Evolutionary conservation across 768 basidiomycete species (phyloP), one percentile per base, ranked within the genome.

Genomic region (Strobilomyces dryophilus): DNA sequence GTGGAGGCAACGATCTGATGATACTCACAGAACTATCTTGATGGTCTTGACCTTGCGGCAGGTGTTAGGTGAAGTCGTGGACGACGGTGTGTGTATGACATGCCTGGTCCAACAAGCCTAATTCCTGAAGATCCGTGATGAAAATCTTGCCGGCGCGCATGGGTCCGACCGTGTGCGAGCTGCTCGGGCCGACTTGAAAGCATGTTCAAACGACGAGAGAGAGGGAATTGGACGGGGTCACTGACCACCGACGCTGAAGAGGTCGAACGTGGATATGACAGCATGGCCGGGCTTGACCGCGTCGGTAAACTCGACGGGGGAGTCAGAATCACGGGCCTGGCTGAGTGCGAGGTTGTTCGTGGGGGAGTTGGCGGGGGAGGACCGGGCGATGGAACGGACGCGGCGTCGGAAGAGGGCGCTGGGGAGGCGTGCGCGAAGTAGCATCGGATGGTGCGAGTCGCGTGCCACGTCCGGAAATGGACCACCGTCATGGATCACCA

Each of bases 101-200:
- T 59, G 81, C 88, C 76, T 88, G 83, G 41, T 87, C 80, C 37
- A 95, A 71, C 47, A 95, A 60, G 21, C 73, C 73, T 21, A 92
- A 66, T 45, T 89, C 83, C 51, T 79, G 71, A 24, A 93, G 73
- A 68, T 92, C 89, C 41, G 77, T 73, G 56, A 92, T 84, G 67
- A 95, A 95, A 59, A 95, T 95, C 53, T 83, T 91, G 9, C 85
- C 90, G 15, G 92, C 93, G 5, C 94, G 82, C 93, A 95, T 95
- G n/a, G 85, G 85, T 0, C 86, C 86, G 31, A 87, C 83, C 0
- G 85, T 87, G 64, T 87, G 85, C 2, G 79, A 81, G 39, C 78
- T 80, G 43, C 76, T 79, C 10, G 85, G 82, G 4, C 82, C 82
- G 34, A 80, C 80, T 79, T 53, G 78, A 73, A 36, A 18, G 79